Conservation (phyloP, 768 basidiomycete species). For the Tephrocybe sp. region DNA sequence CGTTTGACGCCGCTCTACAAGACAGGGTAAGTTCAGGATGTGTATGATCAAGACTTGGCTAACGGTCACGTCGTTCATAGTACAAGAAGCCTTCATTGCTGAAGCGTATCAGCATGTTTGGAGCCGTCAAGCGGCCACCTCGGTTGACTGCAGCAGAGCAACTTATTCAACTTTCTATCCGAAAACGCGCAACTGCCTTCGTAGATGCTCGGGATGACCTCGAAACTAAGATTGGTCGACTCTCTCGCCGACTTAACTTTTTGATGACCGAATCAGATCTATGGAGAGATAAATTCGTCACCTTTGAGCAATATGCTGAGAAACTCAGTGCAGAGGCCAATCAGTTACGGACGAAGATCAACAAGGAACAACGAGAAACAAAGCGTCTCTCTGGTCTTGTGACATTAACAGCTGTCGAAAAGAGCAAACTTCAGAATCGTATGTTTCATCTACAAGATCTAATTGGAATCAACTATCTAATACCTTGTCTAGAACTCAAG, state of each 20-base stretch:
- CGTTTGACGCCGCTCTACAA: conserved; percentile 84
- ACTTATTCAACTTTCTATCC: conserved; percentile 83
- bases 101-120: conserved; percentile 81
- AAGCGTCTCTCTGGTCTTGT: conserved; percentile 81
- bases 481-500: conserved; percentile 55
- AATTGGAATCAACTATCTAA: conserved; percentile 6
- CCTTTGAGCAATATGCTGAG: conserved; percentile 93
- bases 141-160: conserved; percentile 81
- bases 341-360: conserved; percentile 84
- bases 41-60: neutral
- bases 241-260: conserved; percentile 85
- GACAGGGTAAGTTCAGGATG: conserved; percentile 59
- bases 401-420: conserved; percentile 75
- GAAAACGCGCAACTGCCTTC: conserved; percentile 91
- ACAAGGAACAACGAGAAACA: conserved; percentile 88
- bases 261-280: conserved; percentile 88
- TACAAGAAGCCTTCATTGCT: conserved; percentile 88
- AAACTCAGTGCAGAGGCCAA: conserved; percentile 84
- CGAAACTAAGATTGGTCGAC: conserved; percentile 89
- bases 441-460: conserved; percentile 35
- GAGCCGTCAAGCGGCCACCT: conserved; percentile 66
- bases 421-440: conserved; percentile 77
- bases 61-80: conserved; percentile 33
- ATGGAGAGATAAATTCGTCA: conserved; percentile 93
- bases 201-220: conserved; percentile 93